Evolutionary conservation across 208 protist genomes (phyloP), one percentile per base, ranked within the genome.

Genomic region (Crithidia expoeki): DNA sequence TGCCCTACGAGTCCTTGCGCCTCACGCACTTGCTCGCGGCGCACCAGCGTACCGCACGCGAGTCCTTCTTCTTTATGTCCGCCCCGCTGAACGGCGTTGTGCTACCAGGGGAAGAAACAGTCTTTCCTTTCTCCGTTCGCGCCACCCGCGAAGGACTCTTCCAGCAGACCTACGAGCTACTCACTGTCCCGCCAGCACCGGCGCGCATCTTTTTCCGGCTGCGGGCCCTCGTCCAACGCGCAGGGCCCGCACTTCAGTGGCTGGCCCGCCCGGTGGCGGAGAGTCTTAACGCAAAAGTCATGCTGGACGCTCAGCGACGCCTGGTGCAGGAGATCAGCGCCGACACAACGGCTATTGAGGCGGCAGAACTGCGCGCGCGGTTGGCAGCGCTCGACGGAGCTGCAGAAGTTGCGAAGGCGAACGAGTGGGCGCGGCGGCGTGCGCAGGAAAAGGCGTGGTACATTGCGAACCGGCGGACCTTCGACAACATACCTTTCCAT

Each of bases 111-210:
- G 83, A 86, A 49, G 75, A 71, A 30, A 44, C 63, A 47, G 63
- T 65, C 40, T 90, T 96, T 66, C 34, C 84, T 28, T 94, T 96
- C 71, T 83, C 91, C 21, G 74, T 93, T 25, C 83, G 91, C 34
- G 69, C 87, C 0, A 80, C 74, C 3, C 80, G 56, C 17, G 36
- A 78, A 2, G 91, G 91, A 0, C 51, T 75, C 44, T 89, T 90
- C 52, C 76, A 80, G 36, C 74, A 80, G 64, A 76, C 83, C 19
- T 89, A 89, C 51, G 88, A 96, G 63, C 76, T 96, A n/a, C 85
- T 96, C 57, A 94, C 86, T 23, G 76, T 96, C 17, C 91, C 91
- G 6, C 73, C 83, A 12, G 72, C 74, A n/a, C 72, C 79, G 33
- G 53, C 79, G 52, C 88, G 83, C 23, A 76, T 93, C 32, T 57